Evolutionary conservation across 148 eudicot species (phyloP).

Genomic region (Persicaria maculosa): DNA sequence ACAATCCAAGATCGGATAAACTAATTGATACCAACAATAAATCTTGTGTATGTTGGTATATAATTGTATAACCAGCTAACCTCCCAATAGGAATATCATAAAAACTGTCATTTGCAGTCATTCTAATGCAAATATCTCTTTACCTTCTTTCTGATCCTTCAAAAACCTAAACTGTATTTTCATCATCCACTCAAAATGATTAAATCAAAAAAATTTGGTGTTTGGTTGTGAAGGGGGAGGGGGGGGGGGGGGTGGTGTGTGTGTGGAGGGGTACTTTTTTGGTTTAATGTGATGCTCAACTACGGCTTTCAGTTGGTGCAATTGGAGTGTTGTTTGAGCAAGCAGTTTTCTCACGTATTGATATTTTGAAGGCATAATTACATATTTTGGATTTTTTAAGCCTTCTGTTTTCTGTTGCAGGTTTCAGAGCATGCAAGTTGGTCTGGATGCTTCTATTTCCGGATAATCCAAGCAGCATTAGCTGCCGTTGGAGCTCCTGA

Average conservation of each 20-base stretch:
- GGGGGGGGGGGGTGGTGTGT: background rate
- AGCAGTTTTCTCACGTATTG: background rate
- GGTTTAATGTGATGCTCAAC: conserved; percentile 5
- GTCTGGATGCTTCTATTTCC: conserved; percentile 95
- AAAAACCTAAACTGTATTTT: background rate
- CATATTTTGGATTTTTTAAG: background rate
- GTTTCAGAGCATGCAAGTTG: conserved; percentile 99
- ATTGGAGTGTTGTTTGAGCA: background rate
- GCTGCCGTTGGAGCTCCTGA: conserved; percentile 99
- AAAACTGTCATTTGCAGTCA: background rate
- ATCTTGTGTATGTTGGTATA: background rate
- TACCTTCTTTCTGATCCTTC: background rate
- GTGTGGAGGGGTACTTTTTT: background rate
- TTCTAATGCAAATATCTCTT: background rate
- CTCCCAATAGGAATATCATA: background rate
- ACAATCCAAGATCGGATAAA: background rate
- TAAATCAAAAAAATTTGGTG: too few species aligned
- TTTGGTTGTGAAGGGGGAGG: background rate
- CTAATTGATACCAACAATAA: background rate
- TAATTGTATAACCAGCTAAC: background rate
- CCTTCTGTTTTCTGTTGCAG: conserved; percentile 26
- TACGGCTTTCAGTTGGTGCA: background rate
- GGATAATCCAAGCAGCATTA: conserved; percentile 93
- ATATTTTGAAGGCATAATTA: background rate
- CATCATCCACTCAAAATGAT: too few species aligned